Conservation (phyloP, 345 rosid species). For the Sonneratia caseolaris region DNA sequence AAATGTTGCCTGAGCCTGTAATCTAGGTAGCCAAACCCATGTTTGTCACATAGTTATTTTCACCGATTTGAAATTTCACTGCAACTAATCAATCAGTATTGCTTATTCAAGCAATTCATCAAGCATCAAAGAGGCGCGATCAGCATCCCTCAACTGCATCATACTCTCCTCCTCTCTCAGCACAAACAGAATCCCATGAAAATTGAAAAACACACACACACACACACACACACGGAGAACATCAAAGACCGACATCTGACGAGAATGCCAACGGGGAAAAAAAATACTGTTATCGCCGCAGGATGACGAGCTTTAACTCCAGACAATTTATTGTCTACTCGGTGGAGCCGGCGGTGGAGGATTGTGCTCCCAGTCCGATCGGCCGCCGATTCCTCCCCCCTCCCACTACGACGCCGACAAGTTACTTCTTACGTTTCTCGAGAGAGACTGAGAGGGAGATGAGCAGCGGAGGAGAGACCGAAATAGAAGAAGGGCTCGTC, state of each 20-base stretch:
- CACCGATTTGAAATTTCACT: background rate
- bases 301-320: conserved; percentile 7
- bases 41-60: too few species aligned
- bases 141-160: too few species aligned
- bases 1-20: too few species aligned
- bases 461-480: background rate
- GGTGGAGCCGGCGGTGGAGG: background rate
- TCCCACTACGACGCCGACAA: background rate
- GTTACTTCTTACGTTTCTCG: too few species aligned
- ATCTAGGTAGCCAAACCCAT: too few species aligned
- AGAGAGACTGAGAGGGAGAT: background rate
- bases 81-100: background rate
- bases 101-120: background rate
- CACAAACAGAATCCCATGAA: background rate
- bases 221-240: background rate
- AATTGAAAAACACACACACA: background rate
- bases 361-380: background rate
- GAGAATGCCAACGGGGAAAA: conserved; percentile 15
- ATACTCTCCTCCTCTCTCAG: too few species aligned
- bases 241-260: background rate
- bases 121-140: background rate
- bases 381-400: conserved; percentile 1
- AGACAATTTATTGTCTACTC: background rate
- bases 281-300: background rate
- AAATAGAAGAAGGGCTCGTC: background rate